Evolutionary conservation across 2,329 filamentous ascomycete species (phyloP), one percentile per base, ranked within the genome.

Genomic region (Botrytis pseudocinerea): DNA sequence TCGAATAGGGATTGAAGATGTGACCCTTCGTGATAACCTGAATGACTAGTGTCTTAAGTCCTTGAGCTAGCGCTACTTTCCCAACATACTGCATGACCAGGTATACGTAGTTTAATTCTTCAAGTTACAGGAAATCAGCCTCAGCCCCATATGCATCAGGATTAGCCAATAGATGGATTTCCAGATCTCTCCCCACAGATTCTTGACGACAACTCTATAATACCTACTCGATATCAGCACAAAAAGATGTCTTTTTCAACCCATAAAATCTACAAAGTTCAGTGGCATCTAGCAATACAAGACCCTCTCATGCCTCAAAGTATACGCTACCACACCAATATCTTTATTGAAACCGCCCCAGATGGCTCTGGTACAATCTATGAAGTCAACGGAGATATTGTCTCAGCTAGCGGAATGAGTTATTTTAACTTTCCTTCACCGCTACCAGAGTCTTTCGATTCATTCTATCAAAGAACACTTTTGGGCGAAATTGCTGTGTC

Each of bases 1-100:
- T 79, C 38, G n/a, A 57, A 28, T 54, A 54, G 16, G 4, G 42
- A n/a, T 25, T 12, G n/a, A 63, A 7, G 44, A 12, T 14, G 4
- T 25, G n/a, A 57, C 25, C 40, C 25, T 42, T 32, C 18, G 40
- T 16, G 18, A 9, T 42, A 12, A 14, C 14, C 25, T 40, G 25
- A 9, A 66, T 25, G n/a, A 42, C 48, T 16, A 40, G 18, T n/a
- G 48, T 32, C 22, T 40, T 28, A 32, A 40, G 9, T 20, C 46
- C 25, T 54, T 28, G 16, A 22, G 16, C 22, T 54, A 20, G 35
- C 48, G 44, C 8, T 68, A 38, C 2, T 22, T 16, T 8, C 40
- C 35, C 16, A 28, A 68, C 14, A 16, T n/a, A 32, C n/a, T 42
- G 1, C 28, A 16, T 48, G 10, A 22, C 7, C 28, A 10, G 20